These are phyloP conservation scores for Eucalyptus shirleyi DNA, from an alignment of 345 rosid species.

Conservation along the genomic window DNA sequence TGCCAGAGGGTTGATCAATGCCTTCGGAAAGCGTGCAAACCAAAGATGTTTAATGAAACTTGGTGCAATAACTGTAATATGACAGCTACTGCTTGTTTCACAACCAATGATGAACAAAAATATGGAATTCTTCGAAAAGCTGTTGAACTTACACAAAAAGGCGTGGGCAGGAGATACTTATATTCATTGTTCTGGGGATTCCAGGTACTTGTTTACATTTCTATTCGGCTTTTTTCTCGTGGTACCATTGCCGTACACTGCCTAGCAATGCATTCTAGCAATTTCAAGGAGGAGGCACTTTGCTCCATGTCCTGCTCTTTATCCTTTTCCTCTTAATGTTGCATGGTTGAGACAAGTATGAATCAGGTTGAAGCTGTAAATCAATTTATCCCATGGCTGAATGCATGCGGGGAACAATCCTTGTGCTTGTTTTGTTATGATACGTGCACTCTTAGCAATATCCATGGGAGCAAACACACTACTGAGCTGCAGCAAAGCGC, in stretches of 20 bases:
- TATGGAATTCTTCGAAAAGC: slow-evolving; percentile 49
- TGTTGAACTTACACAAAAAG: slow-evolving; percentile 40
- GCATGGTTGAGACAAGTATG: not conserved
- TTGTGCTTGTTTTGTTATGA: not conserved
- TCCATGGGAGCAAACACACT: not conserved
- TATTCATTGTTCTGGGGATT: slow-evolving; percentile 92
- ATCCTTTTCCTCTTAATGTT: not conserved
- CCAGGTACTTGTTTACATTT: slow-evolving; percentile 28
- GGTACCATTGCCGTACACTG: not conserved
- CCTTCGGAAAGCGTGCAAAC: slow-evolving; percentile 19
- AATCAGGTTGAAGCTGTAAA: not conserved
- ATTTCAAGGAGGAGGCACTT: not conserved
- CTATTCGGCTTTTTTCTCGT: not conserved
- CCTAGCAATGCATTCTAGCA: no score
- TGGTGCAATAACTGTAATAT: not conserved
- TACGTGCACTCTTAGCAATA: not conserved
- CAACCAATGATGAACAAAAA: not conserved
- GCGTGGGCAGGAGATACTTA: slow-evolving; percentile 37
- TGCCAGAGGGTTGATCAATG: slow-evolving; percentile 76
- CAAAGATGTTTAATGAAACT: no score
- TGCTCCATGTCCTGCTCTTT: not conserved
- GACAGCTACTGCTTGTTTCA: slow-evolving; percentile 39
- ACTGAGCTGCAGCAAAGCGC: not conserved
- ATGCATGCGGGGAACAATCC: not conserved
- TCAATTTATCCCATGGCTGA: not conserved